Percentiles rank a stretch among this genome's conserved stretches.
Evolutionary conservation across 768 basidiomycete genomes (phyloP).

Genomic region (Sporobolomyces pararoseus): DNA sequence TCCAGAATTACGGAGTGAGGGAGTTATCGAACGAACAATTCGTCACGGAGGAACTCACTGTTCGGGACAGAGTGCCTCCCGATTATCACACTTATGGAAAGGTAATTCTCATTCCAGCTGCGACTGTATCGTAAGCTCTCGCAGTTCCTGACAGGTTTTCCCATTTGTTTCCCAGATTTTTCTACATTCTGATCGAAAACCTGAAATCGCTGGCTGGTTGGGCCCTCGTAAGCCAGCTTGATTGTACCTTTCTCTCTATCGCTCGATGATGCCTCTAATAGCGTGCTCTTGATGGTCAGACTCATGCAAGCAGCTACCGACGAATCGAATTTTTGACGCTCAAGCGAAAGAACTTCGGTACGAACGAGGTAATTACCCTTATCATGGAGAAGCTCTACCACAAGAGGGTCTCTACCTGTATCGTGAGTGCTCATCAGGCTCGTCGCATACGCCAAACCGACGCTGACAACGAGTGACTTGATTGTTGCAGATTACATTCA

Average conservation of each 20-base stretch:
- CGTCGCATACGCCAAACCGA: background rate
- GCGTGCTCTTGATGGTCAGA: background rate
- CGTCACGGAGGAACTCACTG: constrained; percentile 26
- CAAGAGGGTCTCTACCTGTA: constrained; percentile 27
- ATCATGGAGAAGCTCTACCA: constrained; percentile 15
- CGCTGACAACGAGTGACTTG: background rate
- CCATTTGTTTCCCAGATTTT: too few relatives aligned
- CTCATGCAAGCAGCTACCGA: constrained; percentile 26
- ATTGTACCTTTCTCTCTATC: too few relatives aligned
- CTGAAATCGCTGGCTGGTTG: constrained; percentile 8
- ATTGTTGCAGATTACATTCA: constrained; percentile 29
- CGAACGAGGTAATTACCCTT: constrained; percentile 18
- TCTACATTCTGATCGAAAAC: constrained; percentile 21
- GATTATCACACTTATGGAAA: constrained; percentile 30
- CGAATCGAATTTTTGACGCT: constrained; percentile 14
- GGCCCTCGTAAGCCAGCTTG: constrained; percentile 39
- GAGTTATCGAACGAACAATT: background rate
- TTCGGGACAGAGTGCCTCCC: constrained; percentile 2
- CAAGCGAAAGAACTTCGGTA: background rate
- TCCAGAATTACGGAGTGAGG: constrained; percentile 32
- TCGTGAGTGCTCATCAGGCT: constrained; percentile 2
- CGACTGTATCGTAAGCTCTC: too few relatives aligned
- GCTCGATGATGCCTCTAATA: background rate
- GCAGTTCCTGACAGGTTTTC: too few relatives aligned
- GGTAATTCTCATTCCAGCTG: constrained; percentile 3